A percentile compares a stretch with the other conserved stretches of the same genome.
Conservation (phyloP, 2,329 filamentous ascomycete species). For the Rhinocladiella similis region DNA sequence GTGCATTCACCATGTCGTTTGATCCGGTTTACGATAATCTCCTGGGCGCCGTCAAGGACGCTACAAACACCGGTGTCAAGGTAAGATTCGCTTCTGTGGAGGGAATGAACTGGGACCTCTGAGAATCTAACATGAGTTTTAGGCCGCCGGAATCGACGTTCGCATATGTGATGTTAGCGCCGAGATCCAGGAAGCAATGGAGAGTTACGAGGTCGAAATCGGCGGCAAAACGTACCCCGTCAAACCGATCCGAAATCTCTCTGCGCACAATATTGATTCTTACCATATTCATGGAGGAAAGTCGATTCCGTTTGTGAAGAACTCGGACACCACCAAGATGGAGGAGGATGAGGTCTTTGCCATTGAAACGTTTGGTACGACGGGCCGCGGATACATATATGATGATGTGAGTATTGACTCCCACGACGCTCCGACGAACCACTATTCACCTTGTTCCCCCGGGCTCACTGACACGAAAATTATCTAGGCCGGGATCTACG, state of each 20-base stretch:
- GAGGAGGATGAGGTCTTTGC: conserved; percentile 61
- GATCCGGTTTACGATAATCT: conserved; percentile 74
- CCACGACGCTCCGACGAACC: conserved; percentile 8
- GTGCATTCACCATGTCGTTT: conserved; percentile 76
- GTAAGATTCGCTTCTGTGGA: conserved; percentile 28
- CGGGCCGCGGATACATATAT: conserved; percentile 49
- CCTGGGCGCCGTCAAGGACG: conserved; percentile 70
- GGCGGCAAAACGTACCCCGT: conserved; percentile 54
- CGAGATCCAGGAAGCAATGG: conserved; percentile 63
- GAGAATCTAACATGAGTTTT: conserved; percentile 5
- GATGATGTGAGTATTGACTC: conserved; percentile 46
- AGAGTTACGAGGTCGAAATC: conserved; percentile 61
- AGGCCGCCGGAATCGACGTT: conserved; percentile 57
- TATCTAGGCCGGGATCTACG: conserved; percentile 51
- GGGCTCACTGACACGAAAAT: too few species aligned
- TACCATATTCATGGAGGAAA: conserved; percentile 60
- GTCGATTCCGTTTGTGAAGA: conserved; percentile 56
- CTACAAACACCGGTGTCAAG: conserved; percentile 63
- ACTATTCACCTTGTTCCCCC: too few species aligned
- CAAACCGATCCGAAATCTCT: conserved; percentile 56
- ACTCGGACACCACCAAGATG: conserved; percentile 52
- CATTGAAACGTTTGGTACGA: conserved; percentile 60
- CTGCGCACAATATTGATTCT: conserved; percentile 56
- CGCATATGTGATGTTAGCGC: conserved; percentile 56
- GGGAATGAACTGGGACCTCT: neutral